A percentile compares a stretch with the other conserved stretches of the same genome.
phyloP scores from a whole-genome alignment of 2,329 filamentous ascomycete genomes.

The Claviceps fusiformis region DNA sequence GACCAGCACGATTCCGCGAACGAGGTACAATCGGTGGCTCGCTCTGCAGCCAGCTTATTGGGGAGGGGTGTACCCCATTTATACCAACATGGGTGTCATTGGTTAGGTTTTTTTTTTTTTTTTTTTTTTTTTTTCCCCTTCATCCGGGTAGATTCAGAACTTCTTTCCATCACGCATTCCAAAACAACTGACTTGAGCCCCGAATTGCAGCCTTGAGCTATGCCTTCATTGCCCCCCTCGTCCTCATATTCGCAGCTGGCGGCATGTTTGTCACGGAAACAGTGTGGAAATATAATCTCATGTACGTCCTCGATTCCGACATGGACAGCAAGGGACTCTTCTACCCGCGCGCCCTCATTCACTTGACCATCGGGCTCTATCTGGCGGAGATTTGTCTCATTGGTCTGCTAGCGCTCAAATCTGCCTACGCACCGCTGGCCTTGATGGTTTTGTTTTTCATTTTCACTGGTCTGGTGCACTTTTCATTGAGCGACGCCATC shows the following conservation, averaged over 20 bases:
- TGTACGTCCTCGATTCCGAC: constrained; percentile 70
- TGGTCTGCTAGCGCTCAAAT: constrained; percentile 64
- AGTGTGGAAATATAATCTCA: constrained; percentile 79
- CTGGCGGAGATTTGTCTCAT: constrained; percentile 71
- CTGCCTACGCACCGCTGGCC: constrained; percentile 53
- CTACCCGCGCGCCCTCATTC: constrained; percentile 77
- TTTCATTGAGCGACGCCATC: constrained; percentile 59
- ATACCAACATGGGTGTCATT: constrained; percentile 72
- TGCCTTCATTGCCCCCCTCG: constrained; percentile 71
- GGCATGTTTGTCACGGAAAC: constrained; percentile 74
- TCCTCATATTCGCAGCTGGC: constrained; percentile 67
- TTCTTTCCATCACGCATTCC: neutral
- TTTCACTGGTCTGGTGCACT: constrained; percentile 63
- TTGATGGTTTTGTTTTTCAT: constrained; percentile 66
- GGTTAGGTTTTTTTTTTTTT: too few species aligned
- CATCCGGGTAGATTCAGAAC: too few species aligned
- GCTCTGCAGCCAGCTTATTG: constrained; percentile 61
- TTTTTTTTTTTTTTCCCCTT: too few species aligned
- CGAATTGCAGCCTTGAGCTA: constrained; percentile 57
- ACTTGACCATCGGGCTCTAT: constrained; percentile 74
- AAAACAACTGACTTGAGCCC: neutral
- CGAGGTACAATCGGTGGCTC: constrained; percentile 68
- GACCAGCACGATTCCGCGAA: constrained; percentile 64
- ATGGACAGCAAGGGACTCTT: constrained; percentile 81
- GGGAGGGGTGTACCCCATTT: constrained; percentile 71